Conservation (phyloP, 495 filamentous ascomycete species). For the Tuber brumale region DNA sequence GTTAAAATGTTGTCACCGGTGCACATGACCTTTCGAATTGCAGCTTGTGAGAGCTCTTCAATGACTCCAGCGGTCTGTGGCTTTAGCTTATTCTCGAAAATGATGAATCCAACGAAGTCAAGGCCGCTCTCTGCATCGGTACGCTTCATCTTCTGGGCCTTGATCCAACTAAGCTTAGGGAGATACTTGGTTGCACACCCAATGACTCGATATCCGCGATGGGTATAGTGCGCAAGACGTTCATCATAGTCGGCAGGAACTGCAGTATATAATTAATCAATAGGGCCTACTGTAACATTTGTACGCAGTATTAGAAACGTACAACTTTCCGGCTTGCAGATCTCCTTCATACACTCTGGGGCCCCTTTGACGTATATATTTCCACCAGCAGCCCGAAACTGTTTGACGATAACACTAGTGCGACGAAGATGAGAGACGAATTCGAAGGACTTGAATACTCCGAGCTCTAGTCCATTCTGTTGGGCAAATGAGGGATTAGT, state of each 20-base stretch:
- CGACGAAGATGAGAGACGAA: slow-evolving; percentile 94
- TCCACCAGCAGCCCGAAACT: slow-evolving; percentile 70
- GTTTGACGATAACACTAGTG: slow-evolving; percentile 84
- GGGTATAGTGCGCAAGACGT: slow-evolving; percentile 78
- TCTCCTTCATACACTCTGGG: slow-evolving; percentile 90
- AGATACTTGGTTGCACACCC: slow-evolving; percentile 87
- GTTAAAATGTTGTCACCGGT: slow-evolving; percentile 98
- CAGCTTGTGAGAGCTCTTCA: slow-evolving; percentile 72
- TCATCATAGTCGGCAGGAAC: slow-evolving; percentile 88
- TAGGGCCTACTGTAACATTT: background rate
- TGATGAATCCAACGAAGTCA: slow-evolving; percentile 88
- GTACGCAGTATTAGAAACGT: slow-evolving; percentile 42
- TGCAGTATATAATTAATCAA: slow-evolving; percentile 41
- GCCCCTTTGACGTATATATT: slow-evolving; percentile 94
- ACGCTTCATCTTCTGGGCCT: slow-evolving; percentile 86
- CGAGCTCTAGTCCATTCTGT: slow-evolving; percentile 62
- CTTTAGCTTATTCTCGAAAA: slow-evolving; percentile 99
- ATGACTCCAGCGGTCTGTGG: slow-evolving; percentile 69
- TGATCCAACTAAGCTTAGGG: slow-evolving; percentile 80
- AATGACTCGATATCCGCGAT: slow-evolving; percentile 95
- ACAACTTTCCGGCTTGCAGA: slow-evolving; percentile 76
- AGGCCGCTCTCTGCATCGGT: slow-evolving; percentile 73
- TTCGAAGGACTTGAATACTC: slow-evolving; percentile 81
- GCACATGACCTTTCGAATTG: slow-evolving; percentile 90
- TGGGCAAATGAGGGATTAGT: slow-evolving; percentile 8